Conservation (phyloP, 2,329 filamentous ascomycete genomes). For the Claviceps sp. region DNA sequence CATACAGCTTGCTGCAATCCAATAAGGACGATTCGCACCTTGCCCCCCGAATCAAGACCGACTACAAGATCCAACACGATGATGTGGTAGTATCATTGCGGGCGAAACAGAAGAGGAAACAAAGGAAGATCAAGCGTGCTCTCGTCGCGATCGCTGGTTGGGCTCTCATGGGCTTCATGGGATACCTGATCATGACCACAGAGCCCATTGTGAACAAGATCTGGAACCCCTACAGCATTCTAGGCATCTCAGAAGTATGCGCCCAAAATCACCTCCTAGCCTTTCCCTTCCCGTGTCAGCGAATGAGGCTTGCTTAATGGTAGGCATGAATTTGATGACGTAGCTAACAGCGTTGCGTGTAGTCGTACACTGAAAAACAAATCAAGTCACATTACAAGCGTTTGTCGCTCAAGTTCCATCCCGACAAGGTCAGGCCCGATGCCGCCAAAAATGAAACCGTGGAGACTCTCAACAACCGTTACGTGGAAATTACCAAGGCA, state of each 20-base stretch:
- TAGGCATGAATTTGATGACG: slow-evolving; percentile 14
- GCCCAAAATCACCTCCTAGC: background rate
- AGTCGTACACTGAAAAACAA: slow-evolving; percentile 74
- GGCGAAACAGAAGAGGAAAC: slow-evolving; percentile 76
- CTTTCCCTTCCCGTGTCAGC: background rate
- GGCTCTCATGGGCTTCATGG: slow-evolving; percentile 75
- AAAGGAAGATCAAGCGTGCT: slow-evolving; percentile 76
- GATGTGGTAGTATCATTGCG: slow-evolving; percentile 73
- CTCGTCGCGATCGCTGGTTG: slow-evolving; percentile 66
- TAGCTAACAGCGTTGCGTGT: background rate
- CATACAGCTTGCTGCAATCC: slow-evolving; percentile 73
- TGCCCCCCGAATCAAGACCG: slow-evolving; percentile 68
- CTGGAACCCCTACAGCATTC: slow-evolving; percentile 94
- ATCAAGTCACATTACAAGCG: slow-evolving; percentile 88
- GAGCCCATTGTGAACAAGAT: slow-evolving; percentile 59
- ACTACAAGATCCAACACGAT: slow-evolving; percentile 70
- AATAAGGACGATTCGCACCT: slow-evolving; percentile 65
- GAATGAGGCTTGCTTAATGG: background rate
- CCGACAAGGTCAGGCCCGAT: slow-evolving; percentile 82
- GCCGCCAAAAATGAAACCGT: slow-evolving; percentile 76
- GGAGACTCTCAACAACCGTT: slow-evolving; percentile 72
- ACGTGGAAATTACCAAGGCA: slow-evolving; percentile 91
- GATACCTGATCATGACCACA: slow-evolving; percentile 77
- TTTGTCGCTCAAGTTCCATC: slow-evolving; percentile 76
- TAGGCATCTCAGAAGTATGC: slow-evolving; percentile 65